Conservation (phyloP, 352 stramenopile genomes). For the Phytophthora macrochlamydospora region DNA sequence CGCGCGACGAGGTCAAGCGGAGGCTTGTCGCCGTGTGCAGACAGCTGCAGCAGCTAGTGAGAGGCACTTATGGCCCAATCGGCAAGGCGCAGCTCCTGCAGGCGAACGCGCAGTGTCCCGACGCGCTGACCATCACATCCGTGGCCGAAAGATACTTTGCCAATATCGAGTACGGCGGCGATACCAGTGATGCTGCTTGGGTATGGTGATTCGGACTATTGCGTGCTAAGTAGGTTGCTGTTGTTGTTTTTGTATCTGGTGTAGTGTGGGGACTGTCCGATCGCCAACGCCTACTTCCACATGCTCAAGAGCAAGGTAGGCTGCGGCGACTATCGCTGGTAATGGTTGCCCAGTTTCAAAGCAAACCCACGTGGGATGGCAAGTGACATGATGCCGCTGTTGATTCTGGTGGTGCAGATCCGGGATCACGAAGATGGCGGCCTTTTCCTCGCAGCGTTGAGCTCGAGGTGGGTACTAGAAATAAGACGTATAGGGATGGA, state of each 20-base stretch:
- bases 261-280: conserved; percentile 49
- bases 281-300: conserved; percentile 61
- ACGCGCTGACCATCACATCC: conserved; percentile 54
- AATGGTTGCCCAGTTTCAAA: too few relatives aligned
- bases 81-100: conserved; percentile 50
- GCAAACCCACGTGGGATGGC: too few relatives aligned
- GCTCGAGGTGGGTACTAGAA: conserved; percentile 20
- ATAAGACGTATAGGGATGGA: neutral
- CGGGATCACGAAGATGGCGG: conserved; percentile 46
- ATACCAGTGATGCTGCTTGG: neutral
- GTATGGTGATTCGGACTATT: conserved; percentile 17
- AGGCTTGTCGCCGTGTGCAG: conserved; percentile 32
- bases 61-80: conserved; percentile 50
- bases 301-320: conserved; percentile 58
- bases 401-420: conserved; percentile 30
- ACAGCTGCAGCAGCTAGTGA: conserved; percentile 35
- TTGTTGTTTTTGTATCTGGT: conserved; percentile 5
- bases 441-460: conserved; percentile 40
- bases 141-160: conserved; percentile 44
- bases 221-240: neutral
- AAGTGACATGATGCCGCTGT: neutral
- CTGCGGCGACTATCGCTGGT: too few relatives aligned
- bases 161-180: conserved; percentile 38
- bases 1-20: conserved; percentile 33
- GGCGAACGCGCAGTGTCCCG: conserved; percentile 48